Percentiles rank a stretch among this genome's conserved stretches.
Conservation (phyloP, 352 stramenopile genomes). For the Lagenidium sp. region DNA sequence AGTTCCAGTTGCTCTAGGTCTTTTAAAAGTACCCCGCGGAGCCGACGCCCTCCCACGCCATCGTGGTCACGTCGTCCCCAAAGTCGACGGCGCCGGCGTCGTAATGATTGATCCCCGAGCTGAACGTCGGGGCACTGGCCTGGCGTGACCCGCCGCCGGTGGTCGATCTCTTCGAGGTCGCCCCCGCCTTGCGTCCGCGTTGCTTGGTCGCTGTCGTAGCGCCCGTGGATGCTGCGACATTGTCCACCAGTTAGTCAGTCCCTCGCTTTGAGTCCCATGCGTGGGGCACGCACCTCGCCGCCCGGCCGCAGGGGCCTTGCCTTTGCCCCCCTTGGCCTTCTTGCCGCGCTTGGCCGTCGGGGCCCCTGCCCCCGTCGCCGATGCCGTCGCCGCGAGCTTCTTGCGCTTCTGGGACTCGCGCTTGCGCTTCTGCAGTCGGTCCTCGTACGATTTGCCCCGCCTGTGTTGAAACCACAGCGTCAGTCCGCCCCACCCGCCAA, state of each 20-base stretch:
- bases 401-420: conserved; percentile 34
- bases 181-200: conserved; percentile 6
- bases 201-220: neutral
- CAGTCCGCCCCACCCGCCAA: too few relatives aligned
- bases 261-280: too few relatives aligned
- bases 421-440: conserved; percentile 23
- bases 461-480: too few relatives aligned
- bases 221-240: neutral
- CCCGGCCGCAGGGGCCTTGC: too few relatives aligned
- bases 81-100: conserved; percentile 24
- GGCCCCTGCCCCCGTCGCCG: too few relatives aligned
- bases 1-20: neutral
- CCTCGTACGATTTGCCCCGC: conserved; percentile 33
- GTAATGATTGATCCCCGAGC: conserved; percentile 35
- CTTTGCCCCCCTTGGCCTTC: too few relatives aligned
- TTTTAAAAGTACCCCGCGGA: conserved; percentile 43
- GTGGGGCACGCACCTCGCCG: conserved; percentile 8
- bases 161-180: conserved; percentile 17
- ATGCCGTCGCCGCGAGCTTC: too few relatives aligned
- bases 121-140: conserved; percentile 13
- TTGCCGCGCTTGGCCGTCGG: too few relatives aligned
- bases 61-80: conserved; percentile 36
- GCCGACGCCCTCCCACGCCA: conserved; percentile 56
- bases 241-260: too few relatives aligned
- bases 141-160: conserved; percentile 5